A percentile compares a stretch with the other conserved stretches of the same genome.
Evolutionary conservation across 2,329 filamentous ascomycete genomes (phyloP).

Genomic region (Cladosporium sphaerospermum): DNA sequence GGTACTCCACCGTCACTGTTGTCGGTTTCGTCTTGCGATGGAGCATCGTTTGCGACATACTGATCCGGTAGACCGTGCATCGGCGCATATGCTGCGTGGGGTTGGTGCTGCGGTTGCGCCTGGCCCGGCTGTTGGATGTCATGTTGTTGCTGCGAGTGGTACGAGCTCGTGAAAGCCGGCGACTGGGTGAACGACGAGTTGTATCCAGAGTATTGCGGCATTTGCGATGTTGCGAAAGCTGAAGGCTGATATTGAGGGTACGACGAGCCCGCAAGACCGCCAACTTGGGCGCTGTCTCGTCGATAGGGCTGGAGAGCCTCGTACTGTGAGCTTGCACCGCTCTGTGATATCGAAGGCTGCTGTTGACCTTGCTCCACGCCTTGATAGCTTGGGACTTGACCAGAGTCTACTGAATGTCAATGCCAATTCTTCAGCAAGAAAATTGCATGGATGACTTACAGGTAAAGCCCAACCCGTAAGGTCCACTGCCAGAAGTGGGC

Average conservation of each 20-base stretch:
- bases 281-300: constrained; percentile 18
- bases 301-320: constrained; percentile 16
- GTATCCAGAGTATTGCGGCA: constrained; percentile 22
- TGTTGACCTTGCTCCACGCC: constrained; percentile 8
- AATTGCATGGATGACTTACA: constrained; percentile 20
- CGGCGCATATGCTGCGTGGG: constrained; percentile 7
- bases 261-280: constrained; percentile 18
- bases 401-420: constrained; percentile 17
- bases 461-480: constrained; percentile 29
- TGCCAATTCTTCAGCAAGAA: background rate
- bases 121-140: constrained; percentile 2
- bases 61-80: constrained; percentile 11
- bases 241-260: constrained; percentile 24
- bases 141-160: constrained; percentile 11
- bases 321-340: constrained; percentile 8
- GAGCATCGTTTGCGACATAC: constrained; percentile 10
- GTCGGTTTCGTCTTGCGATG: constrained; percentile 14
- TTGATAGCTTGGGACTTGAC: constrained; percentile 17
- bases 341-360: constrained; percentile 3
- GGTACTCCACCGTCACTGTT: constrained; percentile 18
- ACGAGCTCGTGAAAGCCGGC: constrained; percentile 14
- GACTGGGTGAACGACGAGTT: constrained; percentile 16
- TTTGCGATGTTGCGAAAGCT: constrained; percentile 18
- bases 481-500: constrained; percentile 13
- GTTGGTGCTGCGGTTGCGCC: constrained; percentile 1